Base-by-base conservation (phyloP, 2,329 filamentous ascomycete species). In the Trichoderma gracile region DNA sequence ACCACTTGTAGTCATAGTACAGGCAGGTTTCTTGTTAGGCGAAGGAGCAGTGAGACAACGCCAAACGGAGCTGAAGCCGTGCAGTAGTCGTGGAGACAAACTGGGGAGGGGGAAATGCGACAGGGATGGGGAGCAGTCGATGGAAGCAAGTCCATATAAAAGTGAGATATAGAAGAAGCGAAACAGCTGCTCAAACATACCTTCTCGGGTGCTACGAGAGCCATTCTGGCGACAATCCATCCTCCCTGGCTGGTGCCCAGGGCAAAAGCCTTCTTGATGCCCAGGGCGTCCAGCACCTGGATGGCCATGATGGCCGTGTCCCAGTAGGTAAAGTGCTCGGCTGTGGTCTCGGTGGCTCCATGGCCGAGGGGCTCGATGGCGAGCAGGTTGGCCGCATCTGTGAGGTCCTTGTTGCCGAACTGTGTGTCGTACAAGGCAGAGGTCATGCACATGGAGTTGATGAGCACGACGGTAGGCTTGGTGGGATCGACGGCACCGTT, bases 291-390 rank as follows among this genome's bases (percentile, higher is more conserved):
- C 77, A 87, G 76, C 1, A 84, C 82, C 73, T 87, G 83, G 9
- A 85, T 73, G 12, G 80, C 79, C 80, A 87, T 80, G 65, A 78
- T 73, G 50, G 82, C 82, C 3, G 81, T 74, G 70, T 85, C 83
- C 83, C 83, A 85, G 74, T 83, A 84, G 2, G 81, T 84, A 69
- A 82, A 85, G 65, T 82, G 79, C 69, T 83, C 80, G 0, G 70
- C 69, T n/a, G 71, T 61, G 63, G 71, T 76, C 63, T 71, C 74
- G 1, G 82, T 84, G 17, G 78, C 73, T 66, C 82, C 82, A 68
- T 85, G 82, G 63, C 82, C 82, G 0, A 85, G 77, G 1, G 80
- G 81, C 72, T 84, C 82, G 63, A 85, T 77, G 49, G 82, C 82
- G 6, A 84, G 71, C 6, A 85, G 75, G 68, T 84, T 84, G 69